These are phyloP conservation scores for Boletellus emodensis DNA, from an alignment of 768 basidiomycete genomes.

Conservation along the genomic window DNA sequence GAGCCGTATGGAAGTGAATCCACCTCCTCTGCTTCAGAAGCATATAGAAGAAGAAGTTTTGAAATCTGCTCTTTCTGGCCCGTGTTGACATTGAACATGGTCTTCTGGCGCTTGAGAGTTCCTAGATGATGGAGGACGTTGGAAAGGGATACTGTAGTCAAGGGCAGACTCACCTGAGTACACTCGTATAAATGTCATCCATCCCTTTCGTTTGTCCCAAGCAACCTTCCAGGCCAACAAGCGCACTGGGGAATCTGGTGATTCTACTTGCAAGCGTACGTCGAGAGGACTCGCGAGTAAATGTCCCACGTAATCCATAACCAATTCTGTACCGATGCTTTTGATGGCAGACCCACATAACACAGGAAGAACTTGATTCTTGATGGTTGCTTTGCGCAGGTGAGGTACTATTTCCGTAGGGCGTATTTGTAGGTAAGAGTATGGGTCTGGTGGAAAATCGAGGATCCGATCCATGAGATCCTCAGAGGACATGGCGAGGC, in stretches of 20 bases:
- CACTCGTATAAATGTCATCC: conserved; percentile 91
- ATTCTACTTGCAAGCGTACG: conserved; percentile 44
- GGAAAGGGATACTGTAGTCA: neutral
- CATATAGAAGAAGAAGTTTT: conserved; percentile 76
- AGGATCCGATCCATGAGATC: conserved; percentile 74
- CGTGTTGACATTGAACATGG: conserved; percentile 60
- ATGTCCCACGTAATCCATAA: conserved; percentile 80
- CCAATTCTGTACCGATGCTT: conserved; percentile 74
- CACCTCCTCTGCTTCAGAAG: conserved; percentile 71
- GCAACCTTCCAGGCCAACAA: conserved; percentile 84
- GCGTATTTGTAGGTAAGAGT: conserved; percentile 63
- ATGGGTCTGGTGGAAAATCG: conserved; percentile 48
- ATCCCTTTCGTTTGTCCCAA: conserved; percentile 79
- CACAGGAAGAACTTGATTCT: conserved; percentile 68
- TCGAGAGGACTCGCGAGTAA: conserved; percentile 77
- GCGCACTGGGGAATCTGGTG: conserved; percentile 47
- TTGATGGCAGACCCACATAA: conserved; percentile 80
- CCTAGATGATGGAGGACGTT: conserved; percentile 34
- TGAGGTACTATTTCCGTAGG: conserved; percentile 51
- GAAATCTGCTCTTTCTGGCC: conserved; percentile 69
- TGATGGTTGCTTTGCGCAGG: conserved; percentile 64
- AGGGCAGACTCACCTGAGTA: conserved; percentile 63
- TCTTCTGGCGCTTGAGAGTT: conserved; percentile 59
- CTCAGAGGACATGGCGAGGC: conserved; percentile 75
- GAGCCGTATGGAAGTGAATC: conserved; percentile 77